A percentile compares a stretch with the other conserved stretches of the same genome.
phyloP scores from a whole-genome alignment of 2,329 filamentous ascomycete genomes.

The Alternaria alternata region DNA sequence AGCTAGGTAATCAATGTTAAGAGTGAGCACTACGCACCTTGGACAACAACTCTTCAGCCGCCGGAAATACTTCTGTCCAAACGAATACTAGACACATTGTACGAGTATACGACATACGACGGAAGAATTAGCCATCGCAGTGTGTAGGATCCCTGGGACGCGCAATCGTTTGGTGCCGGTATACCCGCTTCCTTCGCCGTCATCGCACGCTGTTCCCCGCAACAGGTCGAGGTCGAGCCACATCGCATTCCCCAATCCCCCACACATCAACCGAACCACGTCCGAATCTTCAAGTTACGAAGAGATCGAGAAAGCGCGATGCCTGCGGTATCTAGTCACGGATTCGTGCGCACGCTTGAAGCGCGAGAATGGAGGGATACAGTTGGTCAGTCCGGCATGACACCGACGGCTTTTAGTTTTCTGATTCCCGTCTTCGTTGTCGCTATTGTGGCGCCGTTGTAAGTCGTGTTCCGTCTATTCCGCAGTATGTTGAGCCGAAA shows the following conservation, averaged over 20 bases:
- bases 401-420: constrained; percentile 40
- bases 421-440: constrained; percentile 40
- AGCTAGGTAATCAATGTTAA: not conserved
- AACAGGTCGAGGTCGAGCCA: not conserved
- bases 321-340: constrained; percentile 20
- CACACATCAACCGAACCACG: not conserved
- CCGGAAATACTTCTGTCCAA: not conserved
- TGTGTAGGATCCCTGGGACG: not conserved
- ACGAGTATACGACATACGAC: not conserved
- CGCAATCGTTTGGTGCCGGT: constrained; percentile 2
- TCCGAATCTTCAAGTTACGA: not conserved
- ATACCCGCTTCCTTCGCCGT: not conserved
- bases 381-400: constrained; percentile 31
- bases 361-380: constrained; percentile 27
- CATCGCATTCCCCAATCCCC: not conserved
- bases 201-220: constrained; percentile 4
- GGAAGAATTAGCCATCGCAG: not conserved
- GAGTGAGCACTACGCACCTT: not conserved
- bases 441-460: constrained; percentile 41
- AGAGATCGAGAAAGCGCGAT: constrained; percentile 3
- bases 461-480: constrained; percentile 15
- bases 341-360: constrained; percentile 7
- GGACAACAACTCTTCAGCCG: not conserved
- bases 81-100: not conserved
- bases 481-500: not conserved